Evolutionary conservation across 2,329 filamentous ascomycete species (phyloP), one percentile per base, ranked within the genome.

Genomic region (Ustilaginoidea virens): DNA sequence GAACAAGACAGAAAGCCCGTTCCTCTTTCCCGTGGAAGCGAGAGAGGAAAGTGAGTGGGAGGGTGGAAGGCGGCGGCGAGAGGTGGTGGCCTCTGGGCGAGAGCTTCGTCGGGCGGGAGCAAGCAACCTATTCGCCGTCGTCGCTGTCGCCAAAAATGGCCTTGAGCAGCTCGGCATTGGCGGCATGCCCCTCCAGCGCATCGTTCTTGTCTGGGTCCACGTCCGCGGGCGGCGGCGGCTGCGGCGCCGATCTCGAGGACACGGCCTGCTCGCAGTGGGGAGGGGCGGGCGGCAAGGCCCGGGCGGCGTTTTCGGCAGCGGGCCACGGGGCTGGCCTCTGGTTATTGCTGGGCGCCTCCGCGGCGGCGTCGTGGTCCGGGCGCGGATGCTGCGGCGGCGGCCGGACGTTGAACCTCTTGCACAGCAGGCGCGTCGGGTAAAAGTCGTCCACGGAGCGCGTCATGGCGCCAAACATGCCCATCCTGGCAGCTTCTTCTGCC

Each of bases 141-240:
- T 79, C 77, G 44, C 80, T 80, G 48, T 85, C 82, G 5, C 86
- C 87, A 65, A 96, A 96, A 17, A 96, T 85, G n/a, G 83, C 81
- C 40, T 72, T 81, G 43, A 94, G 85, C 0, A 94, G 75, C 24
- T 80, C 80, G 27, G 86, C 81, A 11, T 78, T 74, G 1, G 85
- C 80, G 30, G 72, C 66, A 42, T 74, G 63, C 0, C 68, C 75
- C 45, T 92, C 80, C 7, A 92, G 44, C 7, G 52, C 52, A 23
- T 55, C 48, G 23, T 93, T 93, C 39, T 62, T 69, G 37, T 82
- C 79, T 0, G 74, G 66, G 47, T 92, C 70, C 15, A 90, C 64
- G 19, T 56, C 49, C 7, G 22, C 28, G 5, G 23, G 11, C 18
- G 31, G 12, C 17, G 26, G 30, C 23, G 8, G 7, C n/a, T 13